Conservation (phyloP, 1,284 basidiomycete genomes). For the Clitocybe nebularis region DNA sequence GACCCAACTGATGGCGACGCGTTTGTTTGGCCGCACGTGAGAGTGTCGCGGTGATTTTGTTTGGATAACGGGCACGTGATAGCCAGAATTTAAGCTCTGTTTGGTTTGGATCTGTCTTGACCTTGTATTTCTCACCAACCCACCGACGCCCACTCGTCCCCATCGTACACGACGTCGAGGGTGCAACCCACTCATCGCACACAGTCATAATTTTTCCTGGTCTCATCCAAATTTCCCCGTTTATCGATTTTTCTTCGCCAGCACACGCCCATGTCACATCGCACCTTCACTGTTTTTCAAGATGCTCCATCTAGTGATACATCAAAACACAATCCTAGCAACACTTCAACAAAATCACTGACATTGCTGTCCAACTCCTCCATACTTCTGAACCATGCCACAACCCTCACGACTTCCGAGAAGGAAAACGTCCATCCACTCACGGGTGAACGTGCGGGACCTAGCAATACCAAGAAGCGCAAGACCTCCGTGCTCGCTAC, state of each 20-base stretch:
- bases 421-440: constrained; percentile 76
- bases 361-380: constrained; percentile 14
- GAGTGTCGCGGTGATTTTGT: constrained; percentile 9
- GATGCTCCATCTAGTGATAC: constrained; percentile 39
- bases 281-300: constrained; percentile 64
- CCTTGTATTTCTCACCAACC: constrained; percentile 18
- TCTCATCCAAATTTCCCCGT: constrained; percentile 10
- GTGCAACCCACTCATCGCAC: not conserved
- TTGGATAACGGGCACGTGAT: constrained; percentile 17
- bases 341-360: constrained; percentile 24
- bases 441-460: constrained; percentile 55
- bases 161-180: not conserved
- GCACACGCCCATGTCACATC: constrained; percentile 39
- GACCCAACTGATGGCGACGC: constrained; percentile 6
- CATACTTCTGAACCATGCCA: constrained; percentile 22
- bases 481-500: constrained; percentile 56
- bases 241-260: constrained; percentile 11
- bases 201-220: constrained; percentile 7
- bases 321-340: constrained; percentile 24
- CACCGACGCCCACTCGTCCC: constrained; percentile 8
- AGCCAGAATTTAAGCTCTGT: constrained; percentile 18
- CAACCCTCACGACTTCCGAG: constrained; percentile 38
- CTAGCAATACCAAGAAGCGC: constrained; percentile 52
- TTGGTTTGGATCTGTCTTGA: constrained; percentile 16
- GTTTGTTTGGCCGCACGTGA: constrained; percentile 13